phyloP scores from a whole-genome alignment of 2,329 filamentous ascomycete genomes.

The Colletotrichum lini region DNA sequence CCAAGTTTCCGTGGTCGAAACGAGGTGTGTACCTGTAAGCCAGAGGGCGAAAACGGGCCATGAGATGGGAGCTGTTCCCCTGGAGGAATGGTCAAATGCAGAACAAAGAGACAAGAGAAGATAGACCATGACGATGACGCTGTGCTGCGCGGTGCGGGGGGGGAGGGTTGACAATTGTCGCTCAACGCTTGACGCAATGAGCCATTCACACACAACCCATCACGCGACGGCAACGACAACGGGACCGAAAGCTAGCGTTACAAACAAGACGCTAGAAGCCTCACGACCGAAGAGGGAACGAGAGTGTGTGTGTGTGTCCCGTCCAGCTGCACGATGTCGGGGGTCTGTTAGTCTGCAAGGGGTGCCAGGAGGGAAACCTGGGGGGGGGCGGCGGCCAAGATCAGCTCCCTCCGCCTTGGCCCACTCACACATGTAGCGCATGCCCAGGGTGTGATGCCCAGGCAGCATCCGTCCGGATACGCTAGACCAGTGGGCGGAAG shows the following conservation, averaged over 20 bases:
- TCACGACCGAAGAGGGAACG: neutral
- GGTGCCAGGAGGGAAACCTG: slow-evolving; percentile 31
- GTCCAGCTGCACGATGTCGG: slow-evolving; percentile 29
- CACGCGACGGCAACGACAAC: neutral
- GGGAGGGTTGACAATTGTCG: no score
- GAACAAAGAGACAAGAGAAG: neutral
- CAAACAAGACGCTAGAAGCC: slow-evolving; percentile 6
- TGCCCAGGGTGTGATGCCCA: neutral
- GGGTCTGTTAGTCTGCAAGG: slow-evolving; percentile 20
- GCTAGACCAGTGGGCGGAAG: no score
- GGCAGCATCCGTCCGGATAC: no score
- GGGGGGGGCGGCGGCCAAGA: slow-evolving; percentile 32
- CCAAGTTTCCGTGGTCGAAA: slow-evolving; percentile 20
- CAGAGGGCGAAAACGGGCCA: neutral
- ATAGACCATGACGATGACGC: slow-evolving; percentile 1
- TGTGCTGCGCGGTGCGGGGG: neutral
- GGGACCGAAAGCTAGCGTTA: neutral
- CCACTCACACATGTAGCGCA: slow-evolving; percentile 30
- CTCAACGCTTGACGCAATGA: neutral
- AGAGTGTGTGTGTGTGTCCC: neutral
- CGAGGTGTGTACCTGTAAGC: neutral
- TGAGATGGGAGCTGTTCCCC: neutral
- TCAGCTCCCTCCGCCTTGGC: slow-evolving; percentile 19
- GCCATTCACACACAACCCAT: neutral
- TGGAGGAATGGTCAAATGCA: neutral